Conservation (phyloP, 1,284 basidiomycete genomes). For the Fereydounia khargensis region DNA sequence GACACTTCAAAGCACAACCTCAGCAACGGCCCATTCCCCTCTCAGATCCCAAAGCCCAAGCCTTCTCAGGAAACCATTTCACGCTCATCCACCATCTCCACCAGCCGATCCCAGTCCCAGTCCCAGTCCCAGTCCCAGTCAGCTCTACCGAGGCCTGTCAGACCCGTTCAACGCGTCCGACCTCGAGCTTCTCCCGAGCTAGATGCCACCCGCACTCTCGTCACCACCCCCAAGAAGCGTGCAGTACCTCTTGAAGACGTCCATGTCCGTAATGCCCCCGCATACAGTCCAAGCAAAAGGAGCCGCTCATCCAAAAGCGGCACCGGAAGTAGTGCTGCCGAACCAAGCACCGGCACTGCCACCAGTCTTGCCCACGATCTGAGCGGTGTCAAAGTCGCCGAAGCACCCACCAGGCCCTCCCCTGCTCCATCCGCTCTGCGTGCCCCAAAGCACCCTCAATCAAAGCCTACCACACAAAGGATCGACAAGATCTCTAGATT, state of each 20-base stretch:
- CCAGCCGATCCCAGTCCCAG: no score
- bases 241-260: slow-evolving; percentile 49
- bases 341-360: slow-evolving; percentile 20
- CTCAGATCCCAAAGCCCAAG: no score
- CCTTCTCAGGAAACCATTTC: no score
- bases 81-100: no score
- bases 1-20: no score
- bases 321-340: slow-evolving; percentile 28
- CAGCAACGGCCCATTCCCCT: no score
- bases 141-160: no score
- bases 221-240: slow-evolving; percentile 51
- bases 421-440: slow-evolving; percentile 3
- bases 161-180: no score
- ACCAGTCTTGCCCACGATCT: slow-evolving; percentile 26
- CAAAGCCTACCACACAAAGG: slow-evolving; percentile 40
- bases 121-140: no score
- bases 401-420: slow-evolving; percentile 2
- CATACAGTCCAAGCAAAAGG: slow-evolving; percentile 34
- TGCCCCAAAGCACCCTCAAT: no score
- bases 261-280: slow-evolving; percentile 43
- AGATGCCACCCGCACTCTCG: no score
- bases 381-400: slow-evolving; percentile 22
- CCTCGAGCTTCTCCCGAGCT: no score
- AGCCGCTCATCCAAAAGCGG: slow-evolving; percentile 39
- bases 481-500: slow-evolving; percentile 38